Evolutionary conservation across 2,329 filamentous ascomycete genomes (phyloP), one percentile per base, ranked within the genome.

Genomic region (Fusarium sacchari): DNA sequence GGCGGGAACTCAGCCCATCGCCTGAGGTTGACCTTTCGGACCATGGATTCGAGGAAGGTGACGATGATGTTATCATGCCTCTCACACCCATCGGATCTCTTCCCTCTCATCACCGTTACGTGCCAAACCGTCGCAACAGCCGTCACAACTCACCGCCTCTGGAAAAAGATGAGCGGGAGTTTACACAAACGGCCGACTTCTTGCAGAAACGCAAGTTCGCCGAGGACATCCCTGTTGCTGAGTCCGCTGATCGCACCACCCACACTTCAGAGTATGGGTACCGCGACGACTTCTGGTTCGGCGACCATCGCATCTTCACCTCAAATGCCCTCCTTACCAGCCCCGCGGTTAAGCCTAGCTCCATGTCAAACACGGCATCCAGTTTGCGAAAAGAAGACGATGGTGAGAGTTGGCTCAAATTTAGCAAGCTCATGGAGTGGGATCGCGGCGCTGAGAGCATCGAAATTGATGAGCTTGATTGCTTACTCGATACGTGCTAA

Each of bases 121-220:
- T 82, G 53, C 82, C 82, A 75, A 82, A 79, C 68, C 79, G 79
- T 65, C 79, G 82, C 77, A 79, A 83, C 75, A 78, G 81, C 67
- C 91, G 93, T 67, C 93, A 92, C n/a, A 91, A 93, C 30, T 96
- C 94, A 72, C 95, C 96, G 58, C 94, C 95, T 22, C 87, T 98
- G 42, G 96, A 98, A 84, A 94, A 93, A 78, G 96, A 98, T 77
- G 96, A 98, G 86, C 94, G 93, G 79, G 96, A 98, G 82, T 99
- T 99, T 80, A 98, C 96, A 12, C 94, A 97, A 83, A 98, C 95
- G 3, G 96, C 96, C 22, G 94, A 94, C 75, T 94, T 92, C 55
- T 89, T 98, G 77, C 94, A 90, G 77, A 91, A 89, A 80, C 85
- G 88, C 69, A 92, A 91, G 78, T 84, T 91, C 28, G 86, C 81